Evolutionary conservation across 108 stramenopile species (phyloP).

Genomic region (Fragilariopsis cylindrus): DNA sequence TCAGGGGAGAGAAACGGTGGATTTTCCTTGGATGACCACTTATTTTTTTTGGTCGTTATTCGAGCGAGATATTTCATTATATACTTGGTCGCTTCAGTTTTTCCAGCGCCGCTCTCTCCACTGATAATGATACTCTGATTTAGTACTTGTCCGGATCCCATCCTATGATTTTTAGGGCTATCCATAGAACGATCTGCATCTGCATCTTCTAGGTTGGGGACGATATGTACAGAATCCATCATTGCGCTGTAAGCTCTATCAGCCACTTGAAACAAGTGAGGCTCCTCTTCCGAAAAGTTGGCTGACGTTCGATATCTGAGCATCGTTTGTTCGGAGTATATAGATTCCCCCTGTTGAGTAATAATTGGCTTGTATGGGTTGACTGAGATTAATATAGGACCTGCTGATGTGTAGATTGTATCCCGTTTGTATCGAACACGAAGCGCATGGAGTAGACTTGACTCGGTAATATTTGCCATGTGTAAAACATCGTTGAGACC

Average conservation of each 20-base stretch:
- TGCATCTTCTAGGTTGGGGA: slow-evolving; percentile 55
- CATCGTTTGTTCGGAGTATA: slow-evolving; percentile 78
- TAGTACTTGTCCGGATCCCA: slow-evolving; percentile 31
- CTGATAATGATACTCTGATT: slow-evolving; percentile 88
- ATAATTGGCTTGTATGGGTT: slow-evolving; percentile 92
- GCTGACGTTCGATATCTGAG: slow-evolving; percentile 57
- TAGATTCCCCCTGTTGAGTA: slow-evolving; percentile 44
- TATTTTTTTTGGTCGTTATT: slow-evolving; percentile 54
- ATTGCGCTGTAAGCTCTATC: slow-evolving; percentile 79
- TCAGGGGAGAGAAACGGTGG: slow-evolving; percentile 15
- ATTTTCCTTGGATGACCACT: neutral
- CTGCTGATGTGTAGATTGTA: slow-evolving; percentile 94
- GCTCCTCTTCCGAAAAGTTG: slow-evolving; percentile 36
- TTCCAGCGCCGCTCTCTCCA: slow-evolving; percentile 93
- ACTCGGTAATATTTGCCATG: slow-evolving; percentile 80
- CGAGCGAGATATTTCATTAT: slow-evolving; percentile 95
- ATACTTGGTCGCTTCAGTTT: slow-evolving; percentile 94
- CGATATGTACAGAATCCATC: slow-evolving; percentile 52
- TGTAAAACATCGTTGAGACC: slow-evolving; percentile 84
- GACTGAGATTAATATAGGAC: slow-evolving; percentile 92
- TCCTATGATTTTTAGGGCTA: neutral
- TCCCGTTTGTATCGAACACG: slow-evolving; percentile 82
- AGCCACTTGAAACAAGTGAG: slow-evolving; percentile 90
- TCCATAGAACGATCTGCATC: slow-evolving; percentile 42
- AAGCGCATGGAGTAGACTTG: slow-evolving; percentile 86